A percentile compares a stretch with the other conserved stretches of the same genome.
Conservation (phyloP, 1,284 basidiomycete genomes). For the Schizophyllum amplum region DNA sequence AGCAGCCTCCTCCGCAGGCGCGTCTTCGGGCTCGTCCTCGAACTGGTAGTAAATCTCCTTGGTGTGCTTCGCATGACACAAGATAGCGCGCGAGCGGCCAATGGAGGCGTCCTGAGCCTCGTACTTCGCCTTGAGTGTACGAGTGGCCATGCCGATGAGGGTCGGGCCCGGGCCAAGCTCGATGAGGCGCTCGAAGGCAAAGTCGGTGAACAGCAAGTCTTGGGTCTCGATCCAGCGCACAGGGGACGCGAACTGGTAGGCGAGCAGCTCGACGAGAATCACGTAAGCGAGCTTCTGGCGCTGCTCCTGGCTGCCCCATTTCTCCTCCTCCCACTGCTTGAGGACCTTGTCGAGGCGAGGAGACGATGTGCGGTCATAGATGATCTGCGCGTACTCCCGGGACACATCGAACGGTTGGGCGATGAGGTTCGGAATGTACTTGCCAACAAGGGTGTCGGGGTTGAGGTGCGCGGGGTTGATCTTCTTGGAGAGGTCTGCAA, state of each 20-base stretch:
- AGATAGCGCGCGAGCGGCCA: slow-evolving; percentile 73
- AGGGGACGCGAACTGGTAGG: slow-evolving; percentile 94
- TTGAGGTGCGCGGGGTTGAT: slow-evolving; percentile 87
- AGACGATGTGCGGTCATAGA: slow-evolving; percentile 92
- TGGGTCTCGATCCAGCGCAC: slow-evolving; percentile 99
- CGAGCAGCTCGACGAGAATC: slow-evolving; percentile 92
- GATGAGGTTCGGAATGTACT: slow-evolving; percentile 96
- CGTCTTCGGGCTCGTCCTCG: slow-evolving; percentile 73
- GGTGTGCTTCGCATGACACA: slow-evolving; percentile 91
- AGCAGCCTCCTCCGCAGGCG: slow-evolving; percentile 31
- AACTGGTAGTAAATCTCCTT: slow-evolving; percentile 98
- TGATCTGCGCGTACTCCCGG: slow-evolving; percentile 87
- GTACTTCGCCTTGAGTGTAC: slow-evolving; percentile 95
- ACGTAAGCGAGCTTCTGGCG: slow-evolving; percentile 91
- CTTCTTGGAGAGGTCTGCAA: slow-evolving; percentile 91
- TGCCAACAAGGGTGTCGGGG: slow-evolving; percentile 86
- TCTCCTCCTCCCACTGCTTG: slow-evolving; percentile 88
- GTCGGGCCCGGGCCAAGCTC: slow-evolving; percentile 97
- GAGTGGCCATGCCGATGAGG: slow-evolving; percentile 91
- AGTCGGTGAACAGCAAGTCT: slow-evolving; percentile 87
- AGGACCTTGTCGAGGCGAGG: slow-evolving; percentile 91
- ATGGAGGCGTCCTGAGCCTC: slow-evolving; percentile 85
- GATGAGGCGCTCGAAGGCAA: slow-evolving; percentile 88
- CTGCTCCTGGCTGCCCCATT: slow-evolving; percentile 77
- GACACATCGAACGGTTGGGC: slow-evolving; percentile 91